phyloP scores from a whole-genome alignment of 2,329 filamentous ascomycete genomes.

The Scedosporium aurantiacum region DNA sequence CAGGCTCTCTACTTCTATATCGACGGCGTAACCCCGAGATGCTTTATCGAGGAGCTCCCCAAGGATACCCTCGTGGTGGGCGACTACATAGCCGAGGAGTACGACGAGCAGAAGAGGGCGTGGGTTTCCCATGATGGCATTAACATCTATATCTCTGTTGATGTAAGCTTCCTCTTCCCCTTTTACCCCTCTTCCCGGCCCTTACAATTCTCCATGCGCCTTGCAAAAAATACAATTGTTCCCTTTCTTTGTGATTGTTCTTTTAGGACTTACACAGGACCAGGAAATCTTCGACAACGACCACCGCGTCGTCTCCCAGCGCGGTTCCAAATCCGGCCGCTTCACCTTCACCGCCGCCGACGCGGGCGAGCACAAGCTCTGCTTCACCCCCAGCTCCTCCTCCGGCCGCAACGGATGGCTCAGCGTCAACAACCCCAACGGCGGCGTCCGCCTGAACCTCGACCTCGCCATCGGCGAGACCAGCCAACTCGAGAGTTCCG shows the following conservation, averaged over 20 bases:
- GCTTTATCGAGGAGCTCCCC: slow-evolving; percentile 96
- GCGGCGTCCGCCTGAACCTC: slow-evolving; percentile 71
- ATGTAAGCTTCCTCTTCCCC: slow-evolving; percentile 42
- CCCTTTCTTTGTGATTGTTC: neutral
- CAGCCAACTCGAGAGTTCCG: slow-evolving; percentile 81
- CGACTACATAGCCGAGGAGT: slow-evolving; percentile 80
- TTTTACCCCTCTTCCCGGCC: neutral
- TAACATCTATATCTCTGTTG: slow-evolving; percentile 82
- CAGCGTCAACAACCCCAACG: slow-evolving; percentile 49
- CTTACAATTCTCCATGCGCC: neutral
- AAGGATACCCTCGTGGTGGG: slow-evolving; percentile 96
- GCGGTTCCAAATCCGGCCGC: slow-evolving; percentile 61
- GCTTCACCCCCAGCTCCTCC: slow-evolving; percentile 76
- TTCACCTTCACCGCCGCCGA: slow-evolving; percentile 96
- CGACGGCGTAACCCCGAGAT: slow-evolving; percentile 75
- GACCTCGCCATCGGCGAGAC: slow-evolving; percentile 94
- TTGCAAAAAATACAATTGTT: neutral
- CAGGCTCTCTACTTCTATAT: slow-evolving; percentile 94
- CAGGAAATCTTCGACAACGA: slow-evolving; percentile 93
- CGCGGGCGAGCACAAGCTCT: slow-evolving; percentile 89
- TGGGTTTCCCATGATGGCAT: slow-evolving; percentile 68
- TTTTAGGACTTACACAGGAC: neutral
- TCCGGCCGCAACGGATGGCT: slow-evolving; percentile 63
- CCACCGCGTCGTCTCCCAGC: slow-evolving; percentile 87
- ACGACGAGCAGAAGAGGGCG: slow-evolving; percentile 54